Percentiles rank a stretch among this genome's conserved stretches.
Evolutionary conservation across 352 stramenopile species (phyloP).

Genomic region (Phytopythium montanum): DNA sequence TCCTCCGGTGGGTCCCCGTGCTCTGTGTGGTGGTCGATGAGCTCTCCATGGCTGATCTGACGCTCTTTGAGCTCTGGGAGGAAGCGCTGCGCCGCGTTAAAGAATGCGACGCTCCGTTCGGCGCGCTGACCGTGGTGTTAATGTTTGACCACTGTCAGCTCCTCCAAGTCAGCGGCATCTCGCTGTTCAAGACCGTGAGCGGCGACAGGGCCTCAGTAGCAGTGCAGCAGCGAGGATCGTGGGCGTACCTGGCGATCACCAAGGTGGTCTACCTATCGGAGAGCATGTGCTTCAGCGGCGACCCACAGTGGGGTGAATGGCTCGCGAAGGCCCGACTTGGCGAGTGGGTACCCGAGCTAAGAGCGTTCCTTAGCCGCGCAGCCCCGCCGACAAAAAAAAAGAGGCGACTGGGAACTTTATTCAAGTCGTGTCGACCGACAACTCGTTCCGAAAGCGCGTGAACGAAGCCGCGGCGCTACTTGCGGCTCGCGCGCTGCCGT

Average conservation of each 20-base stretch:
- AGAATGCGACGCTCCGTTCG: slow-evolving; percentile 11
- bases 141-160: slow-evolving; percentile 23
- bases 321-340: slow-evolving; percentile 11
- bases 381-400: background rate
- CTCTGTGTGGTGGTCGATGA: slow-evolving; percentile 20
- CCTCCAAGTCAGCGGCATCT: background rate
- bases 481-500: background rate
- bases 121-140: slow-evolving; percentile 4
- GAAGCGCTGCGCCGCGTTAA: slow-evolving; percentile 16
- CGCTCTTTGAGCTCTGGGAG: slow-evolving; percentile 22
- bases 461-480: background rate
- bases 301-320: slow-evolving; percentile 19
- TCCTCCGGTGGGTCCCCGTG: slow-evolving; percentile 12
- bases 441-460: background rate
- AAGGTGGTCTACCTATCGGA: slow-evolving; percentile 19
- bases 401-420: too few relatives aligned
- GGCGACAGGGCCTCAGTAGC: background rate
- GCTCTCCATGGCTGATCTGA: slow-evolving; percentile 18
- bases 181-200: slow-evolving; percentile 12
- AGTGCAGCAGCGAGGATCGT: background rate
- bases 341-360: slow-evolving; percentile 1
- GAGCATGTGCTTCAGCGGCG: slow-evolving; percentile 17
- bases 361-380: background rate
- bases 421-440: slow-evolving; percentile 11
- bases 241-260: slow-evolving; percentile 10